Evolutionary conservation across 805 yeast species (phyloP).

Genomic region (Pichia thaimueangensis): DNA sequence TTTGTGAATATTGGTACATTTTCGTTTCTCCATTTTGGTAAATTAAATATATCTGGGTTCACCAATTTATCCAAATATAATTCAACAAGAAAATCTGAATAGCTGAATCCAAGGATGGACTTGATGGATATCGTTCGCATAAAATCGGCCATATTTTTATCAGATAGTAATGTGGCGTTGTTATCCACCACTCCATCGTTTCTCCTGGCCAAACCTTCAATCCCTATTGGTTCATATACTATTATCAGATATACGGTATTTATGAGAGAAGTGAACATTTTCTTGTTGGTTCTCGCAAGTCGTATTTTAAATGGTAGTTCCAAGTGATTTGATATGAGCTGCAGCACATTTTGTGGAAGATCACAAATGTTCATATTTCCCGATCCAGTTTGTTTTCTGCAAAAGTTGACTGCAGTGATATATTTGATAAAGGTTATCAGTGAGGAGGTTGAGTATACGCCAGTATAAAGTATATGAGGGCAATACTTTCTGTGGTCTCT

Average conservation of each 20-base stretch:
- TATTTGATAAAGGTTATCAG: too few species aligned
- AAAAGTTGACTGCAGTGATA: too few species aligned
- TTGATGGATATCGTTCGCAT: slow-evolving; percentile 14
- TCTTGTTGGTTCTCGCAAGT: slow-evolving; percentile 3
- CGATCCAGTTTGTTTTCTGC: too few species aligned
- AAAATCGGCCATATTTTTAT: slow-evolving; percentile 12
- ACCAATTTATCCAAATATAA: slow-evolving; percentile 21
- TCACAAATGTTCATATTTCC: slow-evolving; percentile 18
- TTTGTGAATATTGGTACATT: slow-evolving; percentile 13
- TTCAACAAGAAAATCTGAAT: slow-evolving; percentile 21
- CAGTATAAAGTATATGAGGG: too few species aligned
- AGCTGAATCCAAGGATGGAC: slow-evolving; percentile 20
- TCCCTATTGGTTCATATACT: slow-evolving; percentile 12
- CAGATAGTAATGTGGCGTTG: slow-evolving; percentile 1
- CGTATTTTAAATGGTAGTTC: slow-evolving; percentile 7
- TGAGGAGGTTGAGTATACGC: too few species aligned
- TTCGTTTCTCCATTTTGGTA: slow-evolving; percentile 20
- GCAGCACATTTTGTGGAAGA: slow-evolving; percentile 12
- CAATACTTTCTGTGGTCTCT: too few species aligned
- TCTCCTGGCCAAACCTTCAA: slow-evolving; percentile 6
- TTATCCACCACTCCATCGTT: slow-evolving; percentile 10
- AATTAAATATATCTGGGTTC: slow-evolving; percentile 14
- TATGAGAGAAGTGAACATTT: slow-evolving; percentile 5
- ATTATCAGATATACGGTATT: slow-evolving; percentile 9
- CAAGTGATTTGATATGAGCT: slow-evolving; percentile 4